These are phyloP conservation scores for Diaporthe sp. DNA, from an alignment of 2,329 filamentous ascomycete genomes.

Conservation along the genomic window DNA sequence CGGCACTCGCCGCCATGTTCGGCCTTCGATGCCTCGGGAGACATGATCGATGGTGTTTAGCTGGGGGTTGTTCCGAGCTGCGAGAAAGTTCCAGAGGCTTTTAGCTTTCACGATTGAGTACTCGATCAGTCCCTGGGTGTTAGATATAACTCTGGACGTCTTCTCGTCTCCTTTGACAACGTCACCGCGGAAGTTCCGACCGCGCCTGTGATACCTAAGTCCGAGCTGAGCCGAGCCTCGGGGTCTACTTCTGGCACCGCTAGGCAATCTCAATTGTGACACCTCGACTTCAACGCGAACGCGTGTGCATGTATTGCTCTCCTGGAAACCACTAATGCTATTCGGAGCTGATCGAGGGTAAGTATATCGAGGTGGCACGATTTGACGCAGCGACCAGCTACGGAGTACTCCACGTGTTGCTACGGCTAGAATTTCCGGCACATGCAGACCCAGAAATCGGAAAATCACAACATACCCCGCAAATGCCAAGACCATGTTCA, in stretches of 20 bases:
- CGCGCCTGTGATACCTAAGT: slow-evolving; percentile 16
- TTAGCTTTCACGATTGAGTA: not conserved
- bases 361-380: not conserved
- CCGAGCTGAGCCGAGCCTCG: slow-evolving; percentile 28
- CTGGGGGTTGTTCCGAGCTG: no score
- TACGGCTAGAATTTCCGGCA: not conserved
- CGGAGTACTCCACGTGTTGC: not conserved
- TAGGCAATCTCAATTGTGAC: not conserved
- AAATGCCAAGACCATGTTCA: not conserved
- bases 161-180: not conserved
- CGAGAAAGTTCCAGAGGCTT: not conserved
- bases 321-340: not conserved
- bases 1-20: slow-evolving; percentile 56
- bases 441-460: not conserved
- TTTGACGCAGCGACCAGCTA: not conserved
- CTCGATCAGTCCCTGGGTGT: no score
- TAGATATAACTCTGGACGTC: not conserved
- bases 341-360: not conserved
- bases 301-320: not conserved
- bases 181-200: slow-evolving; percentile 8
- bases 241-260: slow-evolving; percentile 28
- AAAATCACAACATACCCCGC: slow-evolving; percentile 8
- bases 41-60: slow-evolving; percentile 7
- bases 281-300: slow-evolving; percentile 3
- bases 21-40: slow-evolving; percentile 15